Evolutionary conservation across 345 rosid species (phyloP), one percentile per base, ranked within the genome.

Genomic region (Citropsis articulata): DNA sequence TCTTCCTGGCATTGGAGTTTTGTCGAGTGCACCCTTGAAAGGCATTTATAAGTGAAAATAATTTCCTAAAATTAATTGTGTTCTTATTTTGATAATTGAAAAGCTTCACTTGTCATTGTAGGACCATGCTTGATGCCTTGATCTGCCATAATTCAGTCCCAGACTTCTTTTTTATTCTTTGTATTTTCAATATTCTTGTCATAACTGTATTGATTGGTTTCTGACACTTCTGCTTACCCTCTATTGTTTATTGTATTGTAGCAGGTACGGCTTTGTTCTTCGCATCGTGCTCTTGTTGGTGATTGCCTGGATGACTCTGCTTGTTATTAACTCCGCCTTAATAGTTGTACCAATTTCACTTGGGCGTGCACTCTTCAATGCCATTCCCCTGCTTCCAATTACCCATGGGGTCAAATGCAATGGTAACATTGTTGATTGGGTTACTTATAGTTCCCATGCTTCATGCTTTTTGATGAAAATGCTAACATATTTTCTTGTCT

Each of bases 381-480:
- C 91, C 80, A 91, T 97, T 82, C 99, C 99, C 76, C 89, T 85
- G 76, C 97, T 97, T 66, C 99, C 99, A 64, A 89, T 91, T 85
- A 94, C 99, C 76, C 99, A 94, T 73, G 99, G 98, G 81, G 87
- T 96, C 86, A 94, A 94, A 81, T 96, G 98, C 92, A 96, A 96
- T 59, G 99, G 99, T 96, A 91, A 75, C 76, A 3, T 66, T 33
- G 72, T 75, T 53, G 31, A 27, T 79, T 72, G 59, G 72, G 36
- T 56, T 71, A 19, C 36, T 55, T 40, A 27, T 27, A 14, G 50
- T 35, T 69, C 12, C 69, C 36, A 57, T 62, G n/a, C 30, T 35
- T 71, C 19, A 28, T 35, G 56, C 18, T 2, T 62, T 70, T 77
- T 22, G 50, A 73, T 66, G 66, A 38, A 59, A 74, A 66, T 66